Base-by-base conservation (phyloP, 345 rosid genomes). In the Turritis glabra region DNA sequence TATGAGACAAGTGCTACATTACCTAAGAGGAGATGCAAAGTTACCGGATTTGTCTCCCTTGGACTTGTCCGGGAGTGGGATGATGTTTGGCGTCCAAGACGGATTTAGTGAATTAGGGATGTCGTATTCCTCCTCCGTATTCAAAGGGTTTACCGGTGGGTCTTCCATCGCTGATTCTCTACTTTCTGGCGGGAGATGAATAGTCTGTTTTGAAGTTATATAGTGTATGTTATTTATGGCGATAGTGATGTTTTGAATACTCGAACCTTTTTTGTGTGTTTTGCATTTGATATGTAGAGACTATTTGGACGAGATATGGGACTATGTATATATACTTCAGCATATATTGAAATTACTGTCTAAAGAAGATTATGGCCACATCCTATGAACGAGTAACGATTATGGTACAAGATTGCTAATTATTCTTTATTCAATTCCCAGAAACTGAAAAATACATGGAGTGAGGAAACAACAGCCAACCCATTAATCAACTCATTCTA, bases 1-100 rank as follows among this genome's bases (percentile, higher is more conserved):
- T 7, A 91, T 88, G 86, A 82, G 93, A 73, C 92, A 87, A 59
- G 86, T 85, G 37, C 73, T 89, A 51, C 80, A 91, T 66, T 91
- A 67, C 77, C 81, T 94, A 69, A 85, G 90, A 1, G 89, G 89
- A 32, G 90, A 90, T 70, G 79, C 80, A 5, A 79, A 78, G 53
- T 54, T 83, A 8, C 88, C 92, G 0, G 88, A 80, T 1, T 30
- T 85, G 14, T 64, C 86, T 26, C 75, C 78, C 0, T 66, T 85
- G 55, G 70, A 78, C 2, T 60, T 84, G 18, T 73, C 88, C 0
- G 61, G 69, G 3, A 40, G 33, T 17, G 89, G 89, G 57, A 35
- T 81, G 68, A 64, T 71, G 15, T 80, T 81, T 37, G 76, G 77
- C 3, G 10, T 66, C 14, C 77, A 43, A 1, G 85, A 83, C 21